These are phyloP conservation scores for Stevia rebaudiana DNA, from an alignment of 140 eudicot genomes.

Conservation along the genomic window DNA sequence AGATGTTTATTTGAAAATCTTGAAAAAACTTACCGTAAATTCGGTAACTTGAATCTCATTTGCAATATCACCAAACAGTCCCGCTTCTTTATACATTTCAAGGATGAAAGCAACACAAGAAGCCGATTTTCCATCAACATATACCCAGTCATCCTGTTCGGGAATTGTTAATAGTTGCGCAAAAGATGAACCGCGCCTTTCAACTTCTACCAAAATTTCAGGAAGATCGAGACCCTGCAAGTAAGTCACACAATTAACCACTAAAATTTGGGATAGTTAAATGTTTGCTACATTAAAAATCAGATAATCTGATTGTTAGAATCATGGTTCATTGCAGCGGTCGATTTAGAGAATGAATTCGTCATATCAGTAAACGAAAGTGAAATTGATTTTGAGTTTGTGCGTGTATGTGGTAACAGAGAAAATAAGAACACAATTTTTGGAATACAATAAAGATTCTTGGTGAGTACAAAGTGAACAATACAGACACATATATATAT, in stretches of 20 bases:
- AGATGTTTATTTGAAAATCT: background rate
- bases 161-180: conserved; percentile 71
- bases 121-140: conserved; percentile 76
- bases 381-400: no score
- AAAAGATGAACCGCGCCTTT: conserved; percentile 81
- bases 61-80: conserved; percentile 70
- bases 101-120: conserved; percentile 97
- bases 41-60: conserved; percentile 77
- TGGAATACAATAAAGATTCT: no score
- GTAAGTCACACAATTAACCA: background rate
- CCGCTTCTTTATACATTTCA: conserved; percentile 92
- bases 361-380: no score
- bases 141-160: conserved; percentile 87
- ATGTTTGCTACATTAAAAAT: background rate
- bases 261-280: background rate
- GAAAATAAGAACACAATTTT: no score
- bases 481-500: no score
- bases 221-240: conserved; percentile 72
- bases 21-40: conserved; percentile 71
- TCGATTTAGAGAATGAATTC: no score
- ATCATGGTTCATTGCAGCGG: no score
- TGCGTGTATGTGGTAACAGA: no score
- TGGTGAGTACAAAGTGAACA: no score
- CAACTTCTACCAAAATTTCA: conserved; percentile 86
- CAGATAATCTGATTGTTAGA: background rate